Percentiles rank a stretch among this genome's conserved stretches.
phyloP scores from a whole-genome alignment of 1,139 yeast species.

The Debaryomyces coudertii region DNA sequence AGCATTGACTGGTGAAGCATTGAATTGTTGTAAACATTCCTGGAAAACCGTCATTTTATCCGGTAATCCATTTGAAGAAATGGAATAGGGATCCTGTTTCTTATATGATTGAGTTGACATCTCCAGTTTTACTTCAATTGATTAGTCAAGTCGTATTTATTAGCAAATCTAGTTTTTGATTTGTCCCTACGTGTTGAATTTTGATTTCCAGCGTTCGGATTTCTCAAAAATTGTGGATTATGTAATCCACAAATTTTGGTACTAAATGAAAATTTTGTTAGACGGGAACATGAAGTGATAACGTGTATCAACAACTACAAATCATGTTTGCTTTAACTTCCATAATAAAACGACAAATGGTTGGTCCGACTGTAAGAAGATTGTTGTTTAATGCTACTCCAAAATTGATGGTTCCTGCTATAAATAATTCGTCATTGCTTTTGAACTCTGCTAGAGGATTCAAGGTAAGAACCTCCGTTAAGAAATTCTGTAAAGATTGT shows the following conservation, averaged over 20 bases:
- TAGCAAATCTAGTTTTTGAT: slow-evolving; percentile 5
- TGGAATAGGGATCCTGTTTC: slow-evolving; percentile 71
- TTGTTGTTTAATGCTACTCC: slow-evolving; percentile 23
- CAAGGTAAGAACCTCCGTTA: slow-evolving; percentile 73
- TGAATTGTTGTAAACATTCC: slow-evolving; percentile 91
- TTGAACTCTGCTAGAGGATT: slow-evolving; percentile 27
- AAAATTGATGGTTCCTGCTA: slow-evolving; percentile 5
- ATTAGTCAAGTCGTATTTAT: slow-evolving; percentile 7
- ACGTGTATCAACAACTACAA: background rate
- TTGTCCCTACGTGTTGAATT: slow-evolving; percentile 19
- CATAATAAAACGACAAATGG: slow-evolving; percentile 20
- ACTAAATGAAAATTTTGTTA: slow-evolving; percentile 5
- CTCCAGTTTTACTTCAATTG: slow-evolving; percentile 9
- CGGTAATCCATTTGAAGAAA: slow-evolving; percentile 58
- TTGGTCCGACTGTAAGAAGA: slow-evolving; percentile 18
- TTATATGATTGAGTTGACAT: slow-evolving; percentile 86
- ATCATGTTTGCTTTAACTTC: slow-evolving; percentile 24
- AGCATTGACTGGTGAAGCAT: slow-evolving; percentile 88
- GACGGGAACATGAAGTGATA: background rate
- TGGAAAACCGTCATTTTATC: slow-evolving; percentile 98
- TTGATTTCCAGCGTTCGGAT: slow-evolving; percentile 8
- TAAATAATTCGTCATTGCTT: background rate
- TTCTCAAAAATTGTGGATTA: slow-evolving; percentile 6
- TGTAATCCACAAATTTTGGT: slow-evolving; percentile 7
- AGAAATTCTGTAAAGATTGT: slow-evolving; percentile 90